phyloP scores from a whole-genome alignment of 495 filamentous ascomycete genomes.

The Aspergillus diversus region DNA sequence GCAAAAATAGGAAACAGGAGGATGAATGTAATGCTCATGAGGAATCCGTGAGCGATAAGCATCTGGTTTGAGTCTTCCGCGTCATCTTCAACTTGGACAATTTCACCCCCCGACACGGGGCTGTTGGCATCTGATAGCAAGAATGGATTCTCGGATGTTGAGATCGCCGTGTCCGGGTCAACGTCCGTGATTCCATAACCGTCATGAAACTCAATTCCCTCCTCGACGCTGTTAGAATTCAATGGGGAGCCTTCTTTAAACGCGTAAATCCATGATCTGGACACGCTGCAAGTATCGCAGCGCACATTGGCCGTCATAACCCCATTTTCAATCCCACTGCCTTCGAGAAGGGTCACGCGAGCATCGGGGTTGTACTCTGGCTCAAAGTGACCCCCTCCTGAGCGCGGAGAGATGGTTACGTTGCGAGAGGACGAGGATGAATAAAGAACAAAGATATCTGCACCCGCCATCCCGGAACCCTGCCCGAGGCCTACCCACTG shows the following conservation, averaged over 20 bases:
- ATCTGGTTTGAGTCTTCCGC: conserved; percentile 11
- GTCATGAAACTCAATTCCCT: conserved; percentile 63
- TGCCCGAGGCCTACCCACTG: conserved; percentile 71
- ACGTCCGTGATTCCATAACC: conserved; percentile 50
- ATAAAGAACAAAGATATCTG: conserved; percentile 74
- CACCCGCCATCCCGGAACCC: conserved; percentile 61
- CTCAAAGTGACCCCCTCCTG: conserved; percentile 53
- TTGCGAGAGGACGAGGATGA: conserved; percentile 47
- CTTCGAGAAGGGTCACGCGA: conserved; percentile 58
- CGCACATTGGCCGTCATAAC: conserved; percentile 67
- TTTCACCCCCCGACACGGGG: not conserved
- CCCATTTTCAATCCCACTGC: conserved; percentile 57
- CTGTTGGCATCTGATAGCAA: conserved; percentile 22
- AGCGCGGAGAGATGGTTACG: conserved; percentile 70
- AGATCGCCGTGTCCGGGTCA: conserved; percentile 54
- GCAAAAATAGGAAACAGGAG: conserved; percentile 52
- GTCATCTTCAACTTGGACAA: not conserved
- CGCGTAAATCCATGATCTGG: conserved; percentile 67
- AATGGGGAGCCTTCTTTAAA: conserved; percentile 61
- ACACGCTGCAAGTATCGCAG: conserved; percentile 59
- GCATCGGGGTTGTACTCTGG: conserved; percentile 57
- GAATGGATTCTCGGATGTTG: conserved; percentile 64
- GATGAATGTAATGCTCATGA: conserved; percentile 43
- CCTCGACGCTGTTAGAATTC: conserved; percentile 51
- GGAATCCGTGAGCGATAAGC: conserved; percentile 39